A percentile compares a stretch with the other conserved stretches of the same genome.
phyloP scores from a whole-genome alignment of 2,329 filamentous ascomycete species.

The Trichoderma sp. region DNA sequence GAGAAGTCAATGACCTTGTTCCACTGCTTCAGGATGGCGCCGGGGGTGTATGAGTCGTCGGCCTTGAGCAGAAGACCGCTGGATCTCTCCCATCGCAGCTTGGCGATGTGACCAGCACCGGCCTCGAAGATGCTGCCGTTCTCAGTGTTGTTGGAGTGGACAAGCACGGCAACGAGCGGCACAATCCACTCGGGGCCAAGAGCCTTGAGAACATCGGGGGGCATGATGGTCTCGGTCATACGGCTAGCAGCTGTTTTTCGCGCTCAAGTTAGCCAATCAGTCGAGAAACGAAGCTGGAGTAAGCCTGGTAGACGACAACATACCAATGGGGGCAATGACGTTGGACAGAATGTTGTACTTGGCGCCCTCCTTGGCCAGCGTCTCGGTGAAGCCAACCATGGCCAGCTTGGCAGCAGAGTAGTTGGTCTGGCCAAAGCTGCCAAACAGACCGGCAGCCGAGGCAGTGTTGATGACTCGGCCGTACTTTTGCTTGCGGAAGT shows the following conservation, averaged over 20 bases:
- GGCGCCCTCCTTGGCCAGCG: slow-evolving; percentile 90
- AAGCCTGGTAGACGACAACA: slow-evolving; percentile 15
- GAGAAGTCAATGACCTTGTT: slow-evolving; percentile 83
- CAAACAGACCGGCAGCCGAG: slow-evolving; percentile 93
- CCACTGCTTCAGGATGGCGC: slow-evolving; percentile 87
- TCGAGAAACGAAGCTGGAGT: neutral
- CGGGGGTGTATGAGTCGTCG: slow-evolving; percentile 82
- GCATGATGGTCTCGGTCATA: slow-evolving; percentile 95
- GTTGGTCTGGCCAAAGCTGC: slow-evolving; percentile 92
- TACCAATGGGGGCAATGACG: slow-evolving; percentile 82
- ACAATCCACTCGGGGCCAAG: slow-evolving; percentile 94
- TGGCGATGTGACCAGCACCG: slow-evolving; percentile 87
- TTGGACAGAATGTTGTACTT: slow-evolving; percentile 99
- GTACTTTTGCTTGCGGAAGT: slow-evolving; percentile 99
- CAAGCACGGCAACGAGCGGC: slow-evolving; percentile 82
- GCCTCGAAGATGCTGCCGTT: slow-evolving; percentile 90
- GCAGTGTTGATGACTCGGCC: slow-evolving; percentile 95
- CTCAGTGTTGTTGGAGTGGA: slow-evolving; percentile 84
- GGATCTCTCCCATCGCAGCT: slow-evolving; percentile 92
- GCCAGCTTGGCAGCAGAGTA: slow-evolving; percentile 96
- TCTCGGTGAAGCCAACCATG: slow-evolving; percentile 96
- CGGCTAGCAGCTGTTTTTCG: slow-evolving; percentile 70
- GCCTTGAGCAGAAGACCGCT: slow-evolving; percentile 85
- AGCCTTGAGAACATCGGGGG: slow-evolving; percentile 80
- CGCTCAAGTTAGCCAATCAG: neutral